phyloP scores from a whole-genome alignment of 2,329 filamentous ascomycete species.

The Fusarium albidum region DNA sequence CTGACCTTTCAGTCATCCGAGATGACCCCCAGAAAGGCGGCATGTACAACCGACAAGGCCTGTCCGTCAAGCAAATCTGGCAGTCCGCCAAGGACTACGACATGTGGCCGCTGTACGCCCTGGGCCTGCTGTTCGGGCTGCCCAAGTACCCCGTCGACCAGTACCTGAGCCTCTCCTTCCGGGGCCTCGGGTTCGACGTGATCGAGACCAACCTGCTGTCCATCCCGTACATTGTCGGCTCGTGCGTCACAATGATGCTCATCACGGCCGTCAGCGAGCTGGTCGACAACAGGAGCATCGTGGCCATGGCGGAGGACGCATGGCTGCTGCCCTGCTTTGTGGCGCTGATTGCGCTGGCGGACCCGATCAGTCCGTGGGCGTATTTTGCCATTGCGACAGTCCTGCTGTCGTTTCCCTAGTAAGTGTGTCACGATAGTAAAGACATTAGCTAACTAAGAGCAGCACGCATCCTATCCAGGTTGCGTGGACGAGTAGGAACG shows the following conservation, averaged over 20 bases:
- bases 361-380: slow-evolving; percentile 52
- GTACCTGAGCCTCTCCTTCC: slow-evolving; percentile 62
- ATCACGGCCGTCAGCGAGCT: slow-evolving; percentile 56
- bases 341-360: slow-evolving; percentile 52
- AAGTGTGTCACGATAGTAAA: slow-evolving; percentile 41
- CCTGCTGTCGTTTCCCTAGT: slow-evolving; percentile 61
- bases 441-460: not conserved
- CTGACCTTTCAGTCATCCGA: slow-evolving; percentile 47
- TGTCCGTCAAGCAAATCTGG: slow-evolving; percentile 55
- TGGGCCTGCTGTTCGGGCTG: slow-evolving; percentile 57
- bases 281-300: slow-evolving; percentile 57
- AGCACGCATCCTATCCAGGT: slow-evolving; percentile 64
- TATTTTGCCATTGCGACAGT: slow-evolving; percentile 60
- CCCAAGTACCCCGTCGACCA: slow-evolving; percentile 55
- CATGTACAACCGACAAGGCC: slow-evolving; percentile 62
- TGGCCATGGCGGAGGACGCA: slow-evolving; percentile 56
- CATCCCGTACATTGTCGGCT: slow-evolving; percentile 56
- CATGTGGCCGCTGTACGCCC: slow-evolving; percentile 60
- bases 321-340: slow-evolving; percentile 65
- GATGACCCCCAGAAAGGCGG: slow-evolving; percentile 64
- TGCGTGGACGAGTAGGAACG: slow-evolving; percentile 65
- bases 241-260: slow-evolving; percentile 53
- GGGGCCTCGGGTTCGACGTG: slow-evolving; percentile 57
- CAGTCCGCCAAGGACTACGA: slow-evolving; percentile 59
- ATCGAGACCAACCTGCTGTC: slow-evolving; percentile 63